phyloP scores from a whole-genome alignment of 495 filamentous ascomycete genomes.

The Penicillium antarcticum region DNA sequence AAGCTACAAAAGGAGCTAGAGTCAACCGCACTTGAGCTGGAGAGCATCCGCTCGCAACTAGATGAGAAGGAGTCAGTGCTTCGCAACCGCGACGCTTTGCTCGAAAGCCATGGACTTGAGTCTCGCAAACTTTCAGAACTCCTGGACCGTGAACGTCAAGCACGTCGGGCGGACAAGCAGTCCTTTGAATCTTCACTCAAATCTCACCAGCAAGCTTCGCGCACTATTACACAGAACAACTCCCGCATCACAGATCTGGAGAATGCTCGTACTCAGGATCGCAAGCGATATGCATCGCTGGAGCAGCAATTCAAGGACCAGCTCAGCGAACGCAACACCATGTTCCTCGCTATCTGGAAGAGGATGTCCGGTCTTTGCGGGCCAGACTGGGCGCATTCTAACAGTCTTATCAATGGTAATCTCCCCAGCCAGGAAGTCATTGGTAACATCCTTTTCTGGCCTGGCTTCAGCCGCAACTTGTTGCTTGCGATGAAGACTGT shows the following conservation, averaged over 20 bases:
- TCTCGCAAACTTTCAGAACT: constrained; percentile 79
- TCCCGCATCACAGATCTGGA: constrained; percentile 83
- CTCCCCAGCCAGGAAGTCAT: constrained; percentile 79
- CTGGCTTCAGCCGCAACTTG: constrained; percentile 85
- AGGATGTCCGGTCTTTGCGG: constrained; percentile 83
- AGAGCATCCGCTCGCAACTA: constrained; percentile 68
- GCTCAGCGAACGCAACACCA: constrained; percentile 81
- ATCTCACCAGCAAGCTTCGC: constrained; percentile 76
- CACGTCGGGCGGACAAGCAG: constrained; percentile 76
- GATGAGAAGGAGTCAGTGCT: constrained; percentile 86
- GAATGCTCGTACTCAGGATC: constrained; percentile 64
- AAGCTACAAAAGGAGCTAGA: constrained; percentile 88
- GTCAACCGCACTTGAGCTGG: constrained; percentile 74
- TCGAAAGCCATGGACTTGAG: constrained; percentile 86
- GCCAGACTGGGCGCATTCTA: constrained; percentile 85
- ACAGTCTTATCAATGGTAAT: constrained; percentile 84
- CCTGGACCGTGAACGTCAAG: constrained; percentile 85
- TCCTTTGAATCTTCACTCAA: constrained; percentile 85
- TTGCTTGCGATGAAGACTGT: constrained; percentile 83
- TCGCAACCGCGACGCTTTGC: constrained; percentile 84
- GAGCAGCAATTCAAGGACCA: constrained; percentile 82
- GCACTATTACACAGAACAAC: constrained; percentile 80
- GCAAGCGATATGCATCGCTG: constrained; percentile 65
- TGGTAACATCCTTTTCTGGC: constrained; percentile 65
- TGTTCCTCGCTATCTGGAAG: constrained; percentile 84